These are phyloP conservation scores for Coniochaeta ligniaria DNA, from an alignment of 2,329 filamentous ascomycete species.

Conservation along the genomic window DNA sequence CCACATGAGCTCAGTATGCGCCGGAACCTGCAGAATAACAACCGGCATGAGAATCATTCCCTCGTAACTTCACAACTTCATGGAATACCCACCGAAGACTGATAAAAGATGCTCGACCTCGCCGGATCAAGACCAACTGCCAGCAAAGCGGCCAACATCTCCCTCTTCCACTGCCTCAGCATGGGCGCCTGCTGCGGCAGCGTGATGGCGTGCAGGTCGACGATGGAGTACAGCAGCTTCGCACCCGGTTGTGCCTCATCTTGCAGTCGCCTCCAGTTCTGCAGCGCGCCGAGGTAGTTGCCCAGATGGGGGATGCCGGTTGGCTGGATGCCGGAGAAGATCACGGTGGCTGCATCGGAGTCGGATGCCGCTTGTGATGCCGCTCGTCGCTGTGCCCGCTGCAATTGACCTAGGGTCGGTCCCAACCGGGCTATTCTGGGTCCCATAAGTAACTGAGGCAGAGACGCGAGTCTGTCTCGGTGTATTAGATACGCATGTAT, in stretches of 20 bases:
- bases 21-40: conserved; percentile 47
- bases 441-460: background rate
- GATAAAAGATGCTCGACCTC: conserved; percentile 74
- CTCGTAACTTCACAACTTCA: background rate
- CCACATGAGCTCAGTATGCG: conserved; percentile 93
- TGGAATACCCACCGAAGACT: conserved; percentile 56
- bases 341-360: conserved; percentile 35
- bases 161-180: conserved; percentile 58
- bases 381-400: background rate
- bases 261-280: conserved; percentile 80
- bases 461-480: background rate
- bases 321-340: conserved; percentile 97
- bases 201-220: conserved; percentile 92
- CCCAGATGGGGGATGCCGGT: conserved; percentile 91
- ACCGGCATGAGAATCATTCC: background rate
- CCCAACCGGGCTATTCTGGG: background rate
- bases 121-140: conserved; percentile 77
- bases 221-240: conserved; percentile 75
- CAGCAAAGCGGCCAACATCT: conserved; percentile 73
- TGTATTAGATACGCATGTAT: background rate
- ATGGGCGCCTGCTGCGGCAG: conserved; percentile 56
- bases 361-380: conserved; percentile 1
- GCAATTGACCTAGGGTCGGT: background rate
- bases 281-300: conserved; percentile 87
- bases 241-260: conserved; percentile 47